Conservation (phyloP, 495 filamentous ascomycete genomes). For the Aspergillus avenaceus region DNA sequence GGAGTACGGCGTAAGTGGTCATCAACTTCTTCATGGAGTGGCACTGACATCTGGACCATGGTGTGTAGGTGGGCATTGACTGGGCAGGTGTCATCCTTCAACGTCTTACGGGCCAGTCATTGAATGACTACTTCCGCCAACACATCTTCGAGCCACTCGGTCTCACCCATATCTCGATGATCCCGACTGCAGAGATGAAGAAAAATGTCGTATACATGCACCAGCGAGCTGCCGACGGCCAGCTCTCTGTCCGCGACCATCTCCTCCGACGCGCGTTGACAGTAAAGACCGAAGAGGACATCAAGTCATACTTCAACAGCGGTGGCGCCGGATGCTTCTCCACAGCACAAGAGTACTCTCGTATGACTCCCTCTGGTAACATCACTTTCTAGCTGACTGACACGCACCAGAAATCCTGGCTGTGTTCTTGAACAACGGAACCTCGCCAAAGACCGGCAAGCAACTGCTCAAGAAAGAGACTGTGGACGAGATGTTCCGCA, state of each 20-base stretch:
- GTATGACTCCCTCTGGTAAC: slow-evolving; percentile 26
- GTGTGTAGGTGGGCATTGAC: slow-evolving; percentile 46
- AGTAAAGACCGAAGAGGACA: slow-evolving; percentile 26
- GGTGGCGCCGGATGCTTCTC: slow-evolving; percentile 56
- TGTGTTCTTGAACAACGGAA: slow-evolving; percentile 47
- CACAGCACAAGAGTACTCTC: slow-evolving; percentile 50
- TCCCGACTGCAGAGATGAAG: slow-evolving; percentile 51
- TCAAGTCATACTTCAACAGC: slow-evolving; percentile 34
- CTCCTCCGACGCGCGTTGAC: slow-evolving; percentile 40
- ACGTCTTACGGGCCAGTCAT: slow-evolving; percentile 43
- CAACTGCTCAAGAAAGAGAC: slow-evolving; percentile 47
- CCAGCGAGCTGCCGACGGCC: slow-evolving; percentile 34
- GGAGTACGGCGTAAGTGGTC: slow-evolving; percentile 45
- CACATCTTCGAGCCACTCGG: slow-evolving; percentile 56
- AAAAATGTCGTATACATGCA: slow-evolving; percentile 48
- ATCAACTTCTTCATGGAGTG: neutral
- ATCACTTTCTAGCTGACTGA: neutral
- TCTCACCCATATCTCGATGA: slow-evolving; percentile 50
- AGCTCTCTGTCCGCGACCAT: slow-evolving; percentile 42
- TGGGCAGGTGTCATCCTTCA: slow-evolving; percentile 58
- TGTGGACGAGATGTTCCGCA: slow-evolving; percentile 55
- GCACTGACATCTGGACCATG: neutral
- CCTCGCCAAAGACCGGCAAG: slow-evolving; percentile 39
- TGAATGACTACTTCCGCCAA: slow-evolving; percentile 54
- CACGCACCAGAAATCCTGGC: slow-evolving; percentile 35